phyloP scores from a whole-genome alignment of 192 early-diverging fungal genomes.

The Mortierella antarctica region DNA sequence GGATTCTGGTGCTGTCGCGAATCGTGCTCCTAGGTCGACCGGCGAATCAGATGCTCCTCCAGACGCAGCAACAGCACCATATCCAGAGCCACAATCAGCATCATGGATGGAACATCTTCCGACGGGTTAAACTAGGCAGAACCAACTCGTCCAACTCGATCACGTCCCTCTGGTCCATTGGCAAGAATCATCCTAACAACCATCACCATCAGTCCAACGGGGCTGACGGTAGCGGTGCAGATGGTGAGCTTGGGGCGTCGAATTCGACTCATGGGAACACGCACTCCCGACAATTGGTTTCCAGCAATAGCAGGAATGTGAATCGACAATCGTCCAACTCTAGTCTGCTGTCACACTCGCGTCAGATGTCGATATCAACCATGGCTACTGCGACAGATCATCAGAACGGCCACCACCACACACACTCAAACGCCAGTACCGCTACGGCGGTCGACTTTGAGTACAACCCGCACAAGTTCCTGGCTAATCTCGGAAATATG shows the following conservation, averaged over 20 bases:
- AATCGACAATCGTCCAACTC: slow-evolving; percentile 30
- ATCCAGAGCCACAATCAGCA: slow-evolving; percentile 27
- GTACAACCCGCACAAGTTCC: slow-evolving; percentile 45
- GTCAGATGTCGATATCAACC: slow-evolving; percentile 8
- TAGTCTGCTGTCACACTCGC: slow-evolving; percentile 8
- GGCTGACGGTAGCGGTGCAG: slow-evolving; percentile 35
- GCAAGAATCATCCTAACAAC: slow-evolving; percentile 16
- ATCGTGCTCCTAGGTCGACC: slow-evolving; percentile 52
- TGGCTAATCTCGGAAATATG: slow-evolving; percentile 43
- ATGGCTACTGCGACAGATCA: background rate
- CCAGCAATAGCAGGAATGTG: background rate
- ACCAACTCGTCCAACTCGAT: slow-evolving; percentile 46
- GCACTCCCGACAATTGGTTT: slow-evolving; percentile 16
- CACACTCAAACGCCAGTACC: background rate
- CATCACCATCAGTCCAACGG: slow-evolving; percentile 31
- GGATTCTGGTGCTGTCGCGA: slow-evolving; percentile 45
- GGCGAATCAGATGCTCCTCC: slow-evolving; percentile 31
- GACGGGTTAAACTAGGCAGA: slow-evolving; percentile 30
- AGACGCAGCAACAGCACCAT: slow-evolving; percentile 37
- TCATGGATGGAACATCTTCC: slow-evolving; percentile 45
- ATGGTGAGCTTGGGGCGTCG: slow-evolving; percentile 13
- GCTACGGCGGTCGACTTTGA: slow-evolving; percentile 5
- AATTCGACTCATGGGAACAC: slow-evolving; percentile 38
- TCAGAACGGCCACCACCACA: slow-evolving; percentile 6
- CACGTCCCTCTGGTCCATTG: slow-evolving; percentile 26